A percentile compares a stretch with the other conserved stretches of the same genome.
phyloP scores from a whole-genome alignment of 2,329 filamentous ascomycete genomes.

The Apiospora arundinis region DNA sequence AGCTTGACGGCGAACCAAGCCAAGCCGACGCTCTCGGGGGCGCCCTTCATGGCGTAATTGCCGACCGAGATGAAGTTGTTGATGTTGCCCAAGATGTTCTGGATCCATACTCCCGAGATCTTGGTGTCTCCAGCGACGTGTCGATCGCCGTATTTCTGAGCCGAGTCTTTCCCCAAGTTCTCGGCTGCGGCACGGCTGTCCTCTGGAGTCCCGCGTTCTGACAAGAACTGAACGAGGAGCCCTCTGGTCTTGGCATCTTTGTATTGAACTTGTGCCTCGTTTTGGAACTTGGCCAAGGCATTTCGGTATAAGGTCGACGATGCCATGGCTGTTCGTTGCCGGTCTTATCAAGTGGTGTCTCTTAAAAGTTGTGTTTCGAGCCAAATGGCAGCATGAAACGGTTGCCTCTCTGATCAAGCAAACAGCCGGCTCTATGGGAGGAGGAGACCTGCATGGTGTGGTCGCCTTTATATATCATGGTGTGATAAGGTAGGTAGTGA shows the following conservation, averaged over 20 bases:
- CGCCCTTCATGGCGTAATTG: conserved; percentile 3
- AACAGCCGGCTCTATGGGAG: neutral
- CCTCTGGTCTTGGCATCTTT: neutral
- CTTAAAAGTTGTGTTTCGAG: no score
- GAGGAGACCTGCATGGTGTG: neutral
- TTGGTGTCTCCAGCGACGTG: neutral
- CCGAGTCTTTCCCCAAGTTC: neutral
- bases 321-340: no score
- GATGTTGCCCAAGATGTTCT: neutral
- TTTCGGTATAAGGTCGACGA: neutral
- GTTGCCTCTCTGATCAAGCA: neutral
- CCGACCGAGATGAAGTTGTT: neutral
- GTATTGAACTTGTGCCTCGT: neutral
- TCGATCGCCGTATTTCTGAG: neutral
- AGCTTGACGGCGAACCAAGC: neutral
- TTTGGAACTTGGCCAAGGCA: neutral
- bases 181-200: neutral
- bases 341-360: no score
- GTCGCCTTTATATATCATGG: neutral
- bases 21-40: neutral
- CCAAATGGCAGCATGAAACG: no score
- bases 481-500: no score
- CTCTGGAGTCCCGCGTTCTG: neutral
- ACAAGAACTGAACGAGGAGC: neutral
- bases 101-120: neutral